Evolutionary conservation across 129 eudicot species (phyloP).

Genomic region (Cynara cardunculus): DNA sequence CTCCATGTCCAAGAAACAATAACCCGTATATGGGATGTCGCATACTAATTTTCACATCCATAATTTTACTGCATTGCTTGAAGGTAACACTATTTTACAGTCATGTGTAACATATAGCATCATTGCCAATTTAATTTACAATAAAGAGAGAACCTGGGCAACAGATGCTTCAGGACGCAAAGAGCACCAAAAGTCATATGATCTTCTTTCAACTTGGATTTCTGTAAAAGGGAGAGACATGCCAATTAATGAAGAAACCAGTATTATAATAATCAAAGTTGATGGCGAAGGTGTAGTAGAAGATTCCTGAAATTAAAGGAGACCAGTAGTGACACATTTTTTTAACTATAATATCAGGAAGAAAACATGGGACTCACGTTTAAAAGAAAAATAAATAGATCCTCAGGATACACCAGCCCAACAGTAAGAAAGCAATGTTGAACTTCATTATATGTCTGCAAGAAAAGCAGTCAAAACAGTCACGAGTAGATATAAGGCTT

Average conservation of each 20-base stretch:
- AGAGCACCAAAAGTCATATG: slow-evolving; percentile 90
- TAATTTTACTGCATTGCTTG: neutral
- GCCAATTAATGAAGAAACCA: slow-evolving; percentile 5
- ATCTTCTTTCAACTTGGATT: slow-evolving; percentile 93
- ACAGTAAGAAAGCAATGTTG: slow-evolving; percentile 91
- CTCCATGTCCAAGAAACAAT: neutral
- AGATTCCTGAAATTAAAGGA: neutral
- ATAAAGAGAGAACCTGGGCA: slow-evolving; percentile 64
- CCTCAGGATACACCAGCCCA: slow-evolving; percentile 87
- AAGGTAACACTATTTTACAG: slow-evolving; percentile 13
- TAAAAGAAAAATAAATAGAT: slow-evolving; percentile 74
- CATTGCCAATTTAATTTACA: slow-evolving; percentile 1
- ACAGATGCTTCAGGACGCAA: slow-evolving; percentile 82
- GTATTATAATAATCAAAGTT: neutral
- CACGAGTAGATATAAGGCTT: neutral
- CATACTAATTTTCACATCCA: neutral
- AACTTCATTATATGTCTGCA: slow-evolving; percentile 95
- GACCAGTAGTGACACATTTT: neutral
- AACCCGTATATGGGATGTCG: neutral
- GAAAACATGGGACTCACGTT: slow-evolving; percentile 54
- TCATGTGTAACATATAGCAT: slow-evolving; percentile 1
- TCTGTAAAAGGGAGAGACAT: slow-evolving; percentile 45
- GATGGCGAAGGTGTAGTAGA: neutral
- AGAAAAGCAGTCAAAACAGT: slow-evolving; percentile 24
- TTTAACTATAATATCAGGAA: neutral